A percentile compares a stretch with the other conserved stretches of the same genome.
Conservation (phyloP, 2,329 filamentous ascomycete genomes). For the Metarhizium anisopliae region DNA sequence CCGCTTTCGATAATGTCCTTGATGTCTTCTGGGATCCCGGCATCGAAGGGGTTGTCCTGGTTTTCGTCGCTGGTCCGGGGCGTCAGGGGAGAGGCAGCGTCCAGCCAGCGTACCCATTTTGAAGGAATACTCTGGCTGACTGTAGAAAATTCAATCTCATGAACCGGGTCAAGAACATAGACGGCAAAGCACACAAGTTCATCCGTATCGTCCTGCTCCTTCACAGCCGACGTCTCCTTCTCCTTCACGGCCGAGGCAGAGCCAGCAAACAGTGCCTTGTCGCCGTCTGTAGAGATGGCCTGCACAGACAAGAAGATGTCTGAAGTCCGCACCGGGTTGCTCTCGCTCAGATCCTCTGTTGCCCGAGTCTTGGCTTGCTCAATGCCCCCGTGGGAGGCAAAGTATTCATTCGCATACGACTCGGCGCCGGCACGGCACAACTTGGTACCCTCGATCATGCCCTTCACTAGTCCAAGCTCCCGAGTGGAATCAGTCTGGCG, state of each 20-base stretch:
- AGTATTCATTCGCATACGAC: conserved; percentile 78
- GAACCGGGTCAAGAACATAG: conserved; percentile 79
- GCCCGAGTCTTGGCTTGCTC: conserved; percentile 73
- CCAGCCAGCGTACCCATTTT: conserved; percentile 86
- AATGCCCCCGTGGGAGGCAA: conserved; percentile 66
- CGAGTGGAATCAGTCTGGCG: conserved; percentile 60
- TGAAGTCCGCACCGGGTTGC: conserved; percentile 82
- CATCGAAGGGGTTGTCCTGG: conserved; percentile 23
- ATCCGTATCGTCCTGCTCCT: conserved; percentile 44
- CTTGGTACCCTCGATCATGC: conserved; percentile 80
- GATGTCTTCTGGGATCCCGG: conserved; percentile 67
- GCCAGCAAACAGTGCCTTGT: conserved; percentile 60
- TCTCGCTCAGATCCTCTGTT: conserved; percentile 68
- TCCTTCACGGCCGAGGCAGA: conserved; percentile 43
- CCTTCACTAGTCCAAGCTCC: conserved; percentile 71
- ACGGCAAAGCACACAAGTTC: conserved; percentile 65
- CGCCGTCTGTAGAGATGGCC: conserved; percentile 60
- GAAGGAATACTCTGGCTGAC: conserved; percentile 76
- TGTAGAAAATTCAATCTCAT: conserved; percentile 78
- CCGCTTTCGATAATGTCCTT: conserved; percentile 68
- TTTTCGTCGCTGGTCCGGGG: conserved; percentile 43
- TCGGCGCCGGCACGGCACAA: conserved; percentile 85
- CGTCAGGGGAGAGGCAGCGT: conserved; percentile 55
- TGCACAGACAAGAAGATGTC: conserved; percentile 96
- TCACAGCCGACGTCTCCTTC: conserved; percentile 42